Conservation (phyloP, 441 rosid species). For the Gossypium gossypioides region DNA sequence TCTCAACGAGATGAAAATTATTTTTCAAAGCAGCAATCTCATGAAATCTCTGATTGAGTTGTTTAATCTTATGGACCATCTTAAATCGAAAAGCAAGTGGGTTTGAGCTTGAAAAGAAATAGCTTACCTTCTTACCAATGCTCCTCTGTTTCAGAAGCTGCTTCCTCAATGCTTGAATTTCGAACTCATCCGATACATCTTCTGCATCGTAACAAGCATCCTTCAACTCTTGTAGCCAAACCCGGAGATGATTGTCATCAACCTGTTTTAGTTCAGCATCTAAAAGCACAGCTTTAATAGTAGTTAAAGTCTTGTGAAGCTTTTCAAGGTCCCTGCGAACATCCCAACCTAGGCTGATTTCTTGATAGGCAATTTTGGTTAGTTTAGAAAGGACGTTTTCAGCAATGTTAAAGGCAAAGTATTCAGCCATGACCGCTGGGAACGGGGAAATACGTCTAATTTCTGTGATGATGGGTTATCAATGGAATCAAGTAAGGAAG, state of each 20-base stretch:
- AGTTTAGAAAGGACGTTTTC: neutral
- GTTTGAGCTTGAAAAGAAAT: constrained; percentile 5
- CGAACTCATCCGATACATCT: neutral
- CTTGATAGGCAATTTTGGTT: neutral
- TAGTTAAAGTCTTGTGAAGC: neutral
- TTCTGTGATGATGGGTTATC: too few species aligned
- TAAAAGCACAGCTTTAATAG: neutral
- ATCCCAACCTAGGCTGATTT: neutral
- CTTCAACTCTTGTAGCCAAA: neutral
- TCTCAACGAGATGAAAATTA: neutral
- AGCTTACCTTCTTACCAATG: constrained; percentile 11
- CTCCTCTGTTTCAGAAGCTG: neutral
- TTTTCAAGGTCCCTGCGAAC: neutral
- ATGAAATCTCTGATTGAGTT: neutral
- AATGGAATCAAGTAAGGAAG: too few species aligned
- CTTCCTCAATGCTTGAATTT: neutral
- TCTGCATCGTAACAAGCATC: neutral
- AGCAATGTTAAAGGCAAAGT: neutral
- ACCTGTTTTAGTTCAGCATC: neutral
- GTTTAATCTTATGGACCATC: constrained; percentile 1
- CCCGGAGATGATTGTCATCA: neutral
- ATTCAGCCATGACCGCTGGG: neutral
- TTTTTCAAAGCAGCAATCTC: constrained; percentile 3
- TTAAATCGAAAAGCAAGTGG: neutral
- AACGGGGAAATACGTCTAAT: too few species aligned